A percentile compares a stretch with the other conserved stretches of the same genome.
phyloP scores from a whole-genome alignment of 371 early-diverging fungal species.

The Mucor racemosus region DNA sequence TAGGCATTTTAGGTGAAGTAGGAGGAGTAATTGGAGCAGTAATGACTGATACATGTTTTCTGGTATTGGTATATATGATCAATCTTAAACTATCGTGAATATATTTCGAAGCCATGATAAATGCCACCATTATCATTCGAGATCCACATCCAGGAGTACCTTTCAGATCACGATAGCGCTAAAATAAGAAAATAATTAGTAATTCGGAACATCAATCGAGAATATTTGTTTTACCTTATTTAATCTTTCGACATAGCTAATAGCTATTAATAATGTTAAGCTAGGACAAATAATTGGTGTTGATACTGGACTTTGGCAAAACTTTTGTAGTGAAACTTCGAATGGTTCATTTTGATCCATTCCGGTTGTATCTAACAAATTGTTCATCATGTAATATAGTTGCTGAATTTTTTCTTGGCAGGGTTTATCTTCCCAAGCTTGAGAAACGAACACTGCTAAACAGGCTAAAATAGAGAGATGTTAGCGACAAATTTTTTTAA shows the following conservation, averaged over 20 bases:
- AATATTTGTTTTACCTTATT: conserved; percentile 48
- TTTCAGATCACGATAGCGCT: conserved; percentile 55
- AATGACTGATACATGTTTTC: conserved; percentile 7
- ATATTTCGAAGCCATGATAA: conserved; percentile 62
- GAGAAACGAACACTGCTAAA: conserved; percentile 42
- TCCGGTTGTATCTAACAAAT: conserved; percentile 31
- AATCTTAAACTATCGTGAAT: conserved; percentile 49
- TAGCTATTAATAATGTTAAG: conserved; percentile 56
- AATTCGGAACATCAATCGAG: conserved; percentile 14
- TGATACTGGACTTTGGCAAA: conserved; percentile 34
- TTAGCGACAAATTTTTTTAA: not conserved
- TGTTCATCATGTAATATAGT: conserved; percentile 36
- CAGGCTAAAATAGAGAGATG: conserved; percentile 30
- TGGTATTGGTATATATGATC: conserved; percentile 33
- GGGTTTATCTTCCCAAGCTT: conserved; percentile 50
- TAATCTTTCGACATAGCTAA: conserved; percentile 61
- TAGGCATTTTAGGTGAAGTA: conserved; percentile 30
- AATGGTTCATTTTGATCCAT: conserved; percentile 33
- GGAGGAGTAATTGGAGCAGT: conserved; percentile 27
- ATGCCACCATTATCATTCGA: conserved; percentile 62
- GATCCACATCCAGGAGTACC: conserved; percentile 62
- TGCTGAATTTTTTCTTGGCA: conserved; percentile 33
- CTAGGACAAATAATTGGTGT: conserved; percentile 52
- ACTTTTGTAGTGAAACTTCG: conserved; percentile 36
- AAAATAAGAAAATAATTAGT: conserved; percentile 5